Percentiles rank a stretch among this genome's conserved stretches.
phyloP scores from a whole-genome alignment of 768 basidiomycete genomes.

The Coprinellus micaceus region DNA sequence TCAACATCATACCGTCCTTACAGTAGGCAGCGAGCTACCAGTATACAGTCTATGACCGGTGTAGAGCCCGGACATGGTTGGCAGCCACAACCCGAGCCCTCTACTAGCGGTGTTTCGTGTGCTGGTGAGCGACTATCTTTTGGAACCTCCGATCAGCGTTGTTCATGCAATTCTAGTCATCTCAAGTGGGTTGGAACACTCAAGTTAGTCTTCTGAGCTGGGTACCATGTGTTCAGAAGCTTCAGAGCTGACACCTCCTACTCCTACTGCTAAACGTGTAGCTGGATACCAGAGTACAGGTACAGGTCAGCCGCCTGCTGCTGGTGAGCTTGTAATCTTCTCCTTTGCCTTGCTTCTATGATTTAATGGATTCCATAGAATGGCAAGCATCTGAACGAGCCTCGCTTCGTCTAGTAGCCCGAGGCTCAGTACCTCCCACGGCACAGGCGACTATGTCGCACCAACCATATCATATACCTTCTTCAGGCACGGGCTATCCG shows the following conservation, averaged over 20 bases:
- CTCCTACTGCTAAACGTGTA: neutral
- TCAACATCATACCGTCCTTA: slow-evolving; percentile 7
- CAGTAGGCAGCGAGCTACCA: neutral
- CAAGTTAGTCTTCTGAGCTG: slow-evolving; percentile 6
- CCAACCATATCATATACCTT: neutral
- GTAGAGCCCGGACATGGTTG: neutral
- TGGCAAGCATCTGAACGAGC: slow-evolving; percentile 54
- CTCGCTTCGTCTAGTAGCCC: slow-evolving; percentile 57
- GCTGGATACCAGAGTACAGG: neutral
- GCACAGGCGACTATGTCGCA: slow-evolving; percentile 12
- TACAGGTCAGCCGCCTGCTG: neutral
- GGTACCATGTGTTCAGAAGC: neutral
- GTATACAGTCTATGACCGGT: neutral
- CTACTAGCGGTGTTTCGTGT: neutral
- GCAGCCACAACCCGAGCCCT: neutral
- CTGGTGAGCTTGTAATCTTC: neutral
- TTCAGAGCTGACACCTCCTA: neutral
- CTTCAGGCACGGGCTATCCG: neutral
- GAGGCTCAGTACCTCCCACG: slow-evolving; percentile 34
- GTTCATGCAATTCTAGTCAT: neutral
- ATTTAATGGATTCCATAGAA: slow-evolving; percentile 25
- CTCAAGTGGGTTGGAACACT: neutral
- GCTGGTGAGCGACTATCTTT: neutral
- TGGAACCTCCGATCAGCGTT: neutral
- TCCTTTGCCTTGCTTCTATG: neutral